A percentile compares a stretch with the other conserved stretches of the same genome.
Conservation (phyloP, 306 rosid genomes). For the Trifolium subterraneum region DNA sequence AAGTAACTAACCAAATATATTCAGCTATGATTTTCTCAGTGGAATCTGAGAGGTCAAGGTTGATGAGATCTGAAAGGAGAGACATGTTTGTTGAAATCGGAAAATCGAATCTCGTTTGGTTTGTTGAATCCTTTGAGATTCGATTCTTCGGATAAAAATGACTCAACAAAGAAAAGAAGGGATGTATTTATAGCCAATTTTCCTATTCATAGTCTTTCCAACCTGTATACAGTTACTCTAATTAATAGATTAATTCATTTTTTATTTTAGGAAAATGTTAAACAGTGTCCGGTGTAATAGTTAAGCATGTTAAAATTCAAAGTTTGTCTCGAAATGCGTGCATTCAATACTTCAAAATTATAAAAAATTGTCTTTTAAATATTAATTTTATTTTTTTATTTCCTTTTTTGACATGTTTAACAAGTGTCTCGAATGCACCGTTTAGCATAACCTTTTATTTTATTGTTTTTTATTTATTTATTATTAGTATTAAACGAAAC, state of each 20-base stretch:
- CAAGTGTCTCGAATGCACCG: no score
- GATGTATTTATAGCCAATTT: background rate
- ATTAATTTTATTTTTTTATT: no score
- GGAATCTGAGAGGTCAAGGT: conserved; percentile 58
- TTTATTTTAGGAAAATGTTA: no score
- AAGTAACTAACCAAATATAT: conserved; percentile 62
- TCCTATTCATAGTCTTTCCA: background rate
- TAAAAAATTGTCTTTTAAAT: no score
- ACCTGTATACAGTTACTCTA: background rate
- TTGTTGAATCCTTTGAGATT: conserved; percentile 33
- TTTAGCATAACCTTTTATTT: no score
- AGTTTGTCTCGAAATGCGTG: no score
- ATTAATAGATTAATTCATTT: background rate
- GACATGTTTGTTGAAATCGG: conserved; percentile 42
- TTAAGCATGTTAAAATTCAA: no score
- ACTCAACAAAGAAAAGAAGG: background rate
- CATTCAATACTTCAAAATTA: no score
- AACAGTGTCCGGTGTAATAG: no score
- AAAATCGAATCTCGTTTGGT: background rate
- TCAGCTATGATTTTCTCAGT: conserved; percentile 69
- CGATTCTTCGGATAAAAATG: background rate
- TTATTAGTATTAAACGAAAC: no score
- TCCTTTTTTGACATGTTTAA: no score
- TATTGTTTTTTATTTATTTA: no score
- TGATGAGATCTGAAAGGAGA: conserved; percentile 64